Percentiles rank a stretch among this genome's conserved stretches.
phyloP scores from a whole-genome alignment of 2,329 filamentous ascomycete genomes.

The Venturiaceae sp. region DNA sequence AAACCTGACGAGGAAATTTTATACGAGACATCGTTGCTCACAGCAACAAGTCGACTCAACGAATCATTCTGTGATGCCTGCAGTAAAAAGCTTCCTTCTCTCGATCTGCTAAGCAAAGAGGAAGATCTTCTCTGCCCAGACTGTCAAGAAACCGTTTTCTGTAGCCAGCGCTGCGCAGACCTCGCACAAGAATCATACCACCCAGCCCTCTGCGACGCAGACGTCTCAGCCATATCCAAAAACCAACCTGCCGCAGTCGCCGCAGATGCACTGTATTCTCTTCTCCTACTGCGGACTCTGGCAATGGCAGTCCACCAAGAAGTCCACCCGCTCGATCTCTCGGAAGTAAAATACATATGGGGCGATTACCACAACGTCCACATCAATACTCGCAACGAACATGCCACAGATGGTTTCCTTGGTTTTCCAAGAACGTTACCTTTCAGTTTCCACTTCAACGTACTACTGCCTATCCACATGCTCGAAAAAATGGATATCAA shows the following conservation, averaged over 20 bases:
- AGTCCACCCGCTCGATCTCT: slow-evolving; percentile 48
- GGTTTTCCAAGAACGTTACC: slow-evolving; percentile 44
- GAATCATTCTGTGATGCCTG: slow-evolving; percentile 87
- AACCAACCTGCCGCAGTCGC: slow-evolving; percentile 48
- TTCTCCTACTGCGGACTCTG: slow-evolving; percentile 48
- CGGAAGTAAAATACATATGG: slow-evolving; percentile 55
- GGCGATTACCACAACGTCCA: slow-evolving; percentile 42
- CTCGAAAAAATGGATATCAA: slow-evolving; percentile 80
- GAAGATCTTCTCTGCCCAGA: slow-evolving; percentile 36
- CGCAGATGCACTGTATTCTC: slow-evolving; percentile 49
- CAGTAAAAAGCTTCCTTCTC: slow-evolving; percentile 55
- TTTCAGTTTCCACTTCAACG: slow-evolving; percentile 68
- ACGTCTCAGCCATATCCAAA: slow-evolving; percentile 47
- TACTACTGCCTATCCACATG: slow-evolving; percentile 65
- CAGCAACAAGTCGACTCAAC: slow-evolving; percentile 79
- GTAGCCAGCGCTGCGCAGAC: slow-evolving; percentile 45
- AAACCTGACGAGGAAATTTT: slow-evolving; percentile 66
- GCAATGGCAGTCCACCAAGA: slow-evolving; percentile 52
- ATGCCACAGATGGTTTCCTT: slow-evolving; percentile 9
- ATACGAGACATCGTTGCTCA: slow-evolving; percentile 74
- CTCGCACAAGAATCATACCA: slow-evolving; percentile 49
- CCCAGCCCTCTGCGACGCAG: slow-evolving; percentile 44
- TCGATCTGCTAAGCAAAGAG: slow-evolving; percentile 11
- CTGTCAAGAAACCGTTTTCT: slow-evolving; percentile 52
- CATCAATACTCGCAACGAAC: neutral